Evolutionary conservation across 495 filamentous ascomycete genomes (phyloP), one percentile per base, ranked within the genome.

Genomic region (Penicillium bialowiezense): DNA sequence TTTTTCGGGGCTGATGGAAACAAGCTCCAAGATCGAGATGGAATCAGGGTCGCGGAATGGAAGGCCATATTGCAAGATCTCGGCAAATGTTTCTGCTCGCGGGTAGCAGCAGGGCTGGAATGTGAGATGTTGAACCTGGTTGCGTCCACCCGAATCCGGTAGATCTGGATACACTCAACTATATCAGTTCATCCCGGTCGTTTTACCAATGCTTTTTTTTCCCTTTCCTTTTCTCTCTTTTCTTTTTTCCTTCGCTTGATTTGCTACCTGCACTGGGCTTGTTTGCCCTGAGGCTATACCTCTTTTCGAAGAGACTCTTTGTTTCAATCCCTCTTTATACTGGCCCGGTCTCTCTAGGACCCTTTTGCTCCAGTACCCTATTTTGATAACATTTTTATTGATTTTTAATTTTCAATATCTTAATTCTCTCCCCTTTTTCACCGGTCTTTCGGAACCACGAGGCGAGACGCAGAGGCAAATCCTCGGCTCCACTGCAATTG

Each of bases 131-230:
- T 3, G 4, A 26, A n/a, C 24, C 52, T 60, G 60, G 36, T 63
- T 63, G 57, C 60, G 57, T 57, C 54, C 39, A 43, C 51, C 60
- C 60, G 54, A 51, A 60, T 58, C 60, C 54, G 60, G 36, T 45
- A 17, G 43, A 45, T 62, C 54, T 54, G 47, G 56, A 60, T 52
- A 31, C 41, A 46, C 40, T 44, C 40, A 26, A 44, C 44, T 60
- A 60, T 63, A 63, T 63, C 56, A 60, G 53, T 36, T 39, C 56
- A 59, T 56, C 56, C 56, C 53, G 56, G 60, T 63, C 60, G 51
- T 54, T 53, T 60, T 55, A 19, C 42, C 48, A 55, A 60, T 62
- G 41, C 33, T 24, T 51, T 62, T 51, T 48, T 48, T 41, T 54
- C 51, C 47, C 48, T 15, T 56, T 44, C 41, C 34, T 32, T 36